phyloP scores from a whole-genome alignment of 164 flowering plant species.

The Protea cynaroides region DNA sequence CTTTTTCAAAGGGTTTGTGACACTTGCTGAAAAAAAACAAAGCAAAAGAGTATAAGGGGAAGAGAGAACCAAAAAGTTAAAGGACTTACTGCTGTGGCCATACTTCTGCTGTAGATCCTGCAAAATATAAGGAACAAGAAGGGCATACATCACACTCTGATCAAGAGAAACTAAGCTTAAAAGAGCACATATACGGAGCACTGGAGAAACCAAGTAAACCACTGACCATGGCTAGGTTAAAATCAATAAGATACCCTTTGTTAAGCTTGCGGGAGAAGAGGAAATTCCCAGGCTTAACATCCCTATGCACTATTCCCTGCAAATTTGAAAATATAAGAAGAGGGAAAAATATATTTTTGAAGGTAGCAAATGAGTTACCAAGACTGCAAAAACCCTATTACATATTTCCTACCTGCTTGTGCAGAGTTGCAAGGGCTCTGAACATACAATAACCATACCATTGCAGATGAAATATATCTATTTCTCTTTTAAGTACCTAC shows the following conservation, averaged over 20 bases:
- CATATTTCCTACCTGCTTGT: constrained; percentile 59
- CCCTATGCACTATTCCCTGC: constrained; percentile 92
- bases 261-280: constrained; percentile 63
- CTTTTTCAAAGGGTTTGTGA: background rate
- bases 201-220: background rate
- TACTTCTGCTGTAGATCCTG: constrained; percentile 77
- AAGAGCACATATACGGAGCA: constrained; percentile 3
- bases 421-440: constrained; percentile 78
- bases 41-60: background rate
- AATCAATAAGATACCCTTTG: constrained; percentile 93
- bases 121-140: constrained; percentile 7
- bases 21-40: background rate
- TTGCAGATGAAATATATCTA: constrained; percentile 60
- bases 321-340: constrained; percentile 2
- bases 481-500: constrained; percentile 76
- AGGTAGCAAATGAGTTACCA: background rate
- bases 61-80: background rate
- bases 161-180: constrained; percentile 1
- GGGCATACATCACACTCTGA: background rate
- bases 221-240: constrained; percentile 92
- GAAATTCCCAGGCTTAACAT: constrained; percentile 96
- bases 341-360: background rate
- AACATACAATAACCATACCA: constrained; percentile 97
- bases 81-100: constrained; percentile 39
- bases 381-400: constrained; percentile 4